Percentiles rank a stretch among this genome's conserved stretches.
Evolutionary conservation across 1,284 basidiomycete genomes (phyloP).

Genomic region (Grifola frondosa): DNA sequence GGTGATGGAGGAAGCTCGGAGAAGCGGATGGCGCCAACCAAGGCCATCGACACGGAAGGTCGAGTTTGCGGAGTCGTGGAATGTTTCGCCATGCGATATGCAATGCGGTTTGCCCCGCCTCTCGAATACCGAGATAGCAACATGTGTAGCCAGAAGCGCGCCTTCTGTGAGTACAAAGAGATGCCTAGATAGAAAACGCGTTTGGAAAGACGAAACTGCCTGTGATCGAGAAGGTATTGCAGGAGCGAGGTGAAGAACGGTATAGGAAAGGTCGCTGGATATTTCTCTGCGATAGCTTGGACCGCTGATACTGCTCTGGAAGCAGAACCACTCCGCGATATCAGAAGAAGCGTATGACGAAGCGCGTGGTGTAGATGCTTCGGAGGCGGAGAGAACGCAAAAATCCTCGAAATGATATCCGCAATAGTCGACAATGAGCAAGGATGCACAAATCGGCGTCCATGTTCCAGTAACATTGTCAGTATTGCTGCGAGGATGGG

Average conservation of each 20-base stretch:
- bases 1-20: not conserved
- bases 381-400: not conserved
- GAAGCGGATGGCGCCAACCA: not conserved
- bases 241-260: slow-evolving; percentile 13
- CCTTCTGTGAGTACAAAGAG: not conserved
- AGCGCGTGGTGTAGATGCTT: not conserved
- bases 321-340: slow-evolving; percentile 12
- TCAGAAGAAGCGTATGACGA: slow-evolving; percentile 3
- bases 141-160: slow-evolving; percentile 1
- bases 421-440: not conserved
- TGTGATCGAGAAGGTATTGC: slow-evolving; percentile 12
- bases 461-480: slow-evolving; percentile 9
- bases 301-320: slow-evolving; percentile 5
- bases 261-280: slow-evolving; percentile 3
- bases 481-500: too few relatives aligned
- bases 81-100: not conserved
- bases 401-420: not conserved
- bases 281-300: slow-evolving; percentile 2
- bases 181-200: slow-evolving; percentile 3
- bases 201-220: slow-evolving; percentile 17
- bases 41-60: not conserved
- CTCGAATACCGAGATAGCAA: slow-evolving; percentile 3
- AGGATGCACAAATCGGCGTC: slow-evolving; percentile 11
- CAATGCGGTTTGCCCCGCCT: slow-evolving; percentile 8
- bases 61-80: too few relatives aligned